Evolutionary conservation across 2,329 filamentous ascomycete genomes (phyloP).

Genomic region (Domatiomyces globalis): DNA sequence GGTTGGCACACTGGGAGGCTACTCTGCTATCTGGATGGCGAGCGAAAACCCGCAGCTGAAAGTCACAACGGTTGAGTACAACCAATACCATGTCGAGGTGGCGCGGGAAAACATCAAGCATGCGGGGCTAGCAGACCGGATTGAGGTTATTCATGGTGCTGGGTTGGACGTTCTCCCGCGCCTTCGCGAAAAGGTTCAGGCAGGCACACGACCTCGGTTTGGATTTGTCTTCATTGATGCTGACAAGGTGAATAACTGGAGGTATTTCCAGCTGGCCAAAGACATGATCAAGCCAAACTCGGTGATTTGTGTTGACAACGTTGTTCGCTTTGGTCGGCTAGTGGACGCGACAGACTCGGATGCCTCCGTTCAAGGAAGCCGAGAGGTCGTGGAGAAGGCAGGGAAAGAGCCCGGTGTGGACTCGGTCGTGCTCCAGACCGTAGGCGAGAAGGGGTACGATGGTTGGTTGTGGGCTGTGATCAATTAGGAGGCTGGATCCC

Average conservation of each 20-base stretch:
- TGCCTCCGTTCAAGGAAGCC: conserved; percentile 14
- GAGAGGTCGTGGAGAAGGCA: conserved; percentile 28
- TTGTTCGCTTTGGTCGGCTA: conserved; percentile 28
- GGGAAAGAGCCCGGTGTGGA: conserved; percentile 31
- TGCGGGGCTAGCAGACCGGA: conserved; percentile 27
- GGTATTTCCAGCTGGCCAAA: conserved; percentile 36
- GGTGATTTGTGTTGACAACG: conserved; percentile 38
- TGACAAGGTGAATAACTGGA: conserved; percentile 36
- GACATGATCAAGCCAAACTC: conserved; percentile 26
- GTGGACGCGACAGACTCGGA: conserved; percentile 18
- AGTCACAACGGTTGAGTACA: conserved; percentile 40
- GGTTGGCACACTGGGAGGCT: conserved; percentile 42
- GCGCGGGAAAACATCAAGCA: conserved; percentile 32
- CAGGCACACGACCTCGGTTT: conserved; percentile 28
- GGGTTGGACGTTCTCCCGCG: conserved; percentile 31
- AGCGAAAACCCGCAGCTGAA: conserved; percentile 23
- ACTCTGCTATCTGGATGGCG: conserved; percentile 41
- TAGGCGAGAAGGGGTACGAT: conserved; percentile 35
- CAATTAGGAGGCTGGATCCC: conserved; percentile 12
- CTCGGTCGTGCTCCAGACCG: conserved; percentile 32
- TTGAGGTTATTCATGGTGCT: conserved; percentile 34
- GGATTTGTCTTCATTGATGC: conserved; percentile 43
- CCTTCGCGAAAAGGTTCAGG: conserved; percentile 28
- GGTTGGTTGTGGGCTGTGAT: conserved; percentile 31
- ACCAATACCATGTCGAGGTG: conserved; percentile 33